Evolutionary conservation across 2,329 filamentous ascomycete species (phyloP), one percentile per base, ranked within the genome.

Genomic region (Diatrype stigma): DNA sequence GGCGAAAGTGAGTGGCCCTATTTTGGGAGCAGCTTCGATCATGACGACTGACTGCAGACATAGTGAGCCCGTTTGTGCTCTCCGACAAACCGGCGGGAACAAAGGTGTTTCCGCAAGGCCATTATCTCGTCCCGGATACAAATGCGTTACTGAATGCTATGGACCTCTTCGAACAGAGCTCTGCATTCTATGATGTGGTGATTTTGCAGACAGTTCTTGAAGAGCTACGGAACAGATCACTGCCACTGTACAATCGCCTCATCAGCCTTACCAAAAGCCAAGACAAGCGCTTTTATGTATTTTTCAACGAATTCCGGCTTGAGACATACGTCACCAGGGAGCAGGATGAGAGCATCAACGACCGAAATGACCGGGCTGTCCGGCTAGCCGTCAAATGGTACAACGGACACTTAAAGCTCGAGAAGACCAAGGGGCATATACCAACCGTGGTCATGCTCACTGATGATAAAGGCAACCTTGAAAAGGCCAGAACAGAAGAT

Each of bases 251-350:
- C 74, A 96, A 96, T 69, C 89, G 94, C 37, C 77, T 99, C 46
- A 84, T 97, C 59, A 85, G 88, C 21, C 77, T 99, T 56, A 96
- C 92, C 37, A 96, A 93, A 71, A 96, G 93, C 64, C 91, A 96
- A 62, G 91, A 96, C 58, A 99, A 99, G 77, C 85, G 93, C 49
- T 97, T 96, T 68, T 96, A 97, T 65, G 90, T 99, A 48, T 99
- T 99, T 69, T 97, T 97, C 81, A 99, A 99, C 69, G 94, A 99
- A 63, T 99, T 99, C 66, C 83, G 93, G 47, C 77, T 92, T 37
- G 95, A 99, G 70, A 99, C 94, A 0, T 89, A 96, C 64, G 82
- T 96, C 45, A 73, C 80, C 26, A 81, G 94, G 55, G 80, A 85
- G 19, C 70, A 79, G 6, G 86, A 89, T 35, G 94, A 99, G 74